Evolutionary conservation across 345 rosid genomes (phyloP).

Genomic region (Sapria himalayana): DNA sequence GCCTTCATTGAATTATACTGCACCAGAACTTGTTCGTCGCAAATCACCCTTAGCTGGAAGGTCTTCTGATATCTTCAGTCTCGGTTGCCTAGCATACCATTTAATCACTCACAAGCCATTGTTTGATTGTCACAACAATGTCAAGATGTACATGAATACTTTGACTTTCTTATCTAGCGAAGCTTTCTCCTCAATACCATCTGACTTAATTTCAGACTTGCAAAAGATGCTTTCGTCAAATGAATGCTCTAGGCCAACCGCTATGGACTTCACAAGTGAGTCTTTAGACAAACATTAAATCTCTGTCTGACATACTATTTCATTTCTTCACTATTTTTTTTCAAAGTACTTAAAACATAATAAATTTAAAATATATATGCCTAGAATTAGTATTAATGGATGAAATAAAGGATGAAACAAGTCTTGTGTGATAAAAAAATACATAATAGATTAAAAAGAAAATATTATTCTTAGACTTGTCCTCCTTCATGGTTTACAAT

Average conservation of each 20-base stretch:
- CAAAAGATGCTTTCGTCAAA: slow-evolving; percentile 80
- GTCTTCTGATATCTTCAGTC: slow-evolving; percentile 78
- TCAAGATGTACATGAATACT: slow-evolving; percentile 82
- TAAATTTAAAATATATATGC: no score
- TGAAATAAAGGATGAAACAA: no score
- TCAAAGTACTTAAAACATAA: not conserved
- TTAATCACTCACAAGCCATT: slow-evolving; percentile 78
- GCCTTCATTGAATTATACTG: slow-evolving; percentile 80
- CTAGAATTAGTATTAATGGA: no score
- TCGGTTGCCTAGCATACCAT: slow-evolving; percentile 88
- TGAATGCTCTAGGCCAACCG: slow-evolving; percentile 74
- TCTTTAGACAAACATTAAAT: no score
- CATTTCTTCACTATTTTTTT: not conserved
- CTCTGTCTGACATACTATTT: not conserved
- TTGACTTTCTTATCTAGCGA: slow-evolving; percentile 76
- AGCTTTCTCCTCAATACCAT: slow-evolving; percentile 64
- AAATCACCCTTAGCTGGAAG: slow-evolving; percentile 47
- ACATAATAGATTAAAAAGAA: no score
- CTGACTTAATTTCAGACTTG: slow-evolving; percentile 69
- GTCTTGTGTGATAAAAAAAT: no score
- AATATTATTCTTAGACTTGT: no score
- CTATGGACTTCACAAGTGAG: slow-evolving; percentile 92
- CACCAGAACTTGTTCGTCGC: slow-evolving; percentile 80
- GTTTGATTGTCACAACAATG: slow-evolving; percentile 86
- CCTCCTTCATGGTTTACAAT: no score